phyloP scores from a whole-genome alignment of 2,329 filamentous ascomycete genomes.

The Calcarisporium arbuscula region DNA sequence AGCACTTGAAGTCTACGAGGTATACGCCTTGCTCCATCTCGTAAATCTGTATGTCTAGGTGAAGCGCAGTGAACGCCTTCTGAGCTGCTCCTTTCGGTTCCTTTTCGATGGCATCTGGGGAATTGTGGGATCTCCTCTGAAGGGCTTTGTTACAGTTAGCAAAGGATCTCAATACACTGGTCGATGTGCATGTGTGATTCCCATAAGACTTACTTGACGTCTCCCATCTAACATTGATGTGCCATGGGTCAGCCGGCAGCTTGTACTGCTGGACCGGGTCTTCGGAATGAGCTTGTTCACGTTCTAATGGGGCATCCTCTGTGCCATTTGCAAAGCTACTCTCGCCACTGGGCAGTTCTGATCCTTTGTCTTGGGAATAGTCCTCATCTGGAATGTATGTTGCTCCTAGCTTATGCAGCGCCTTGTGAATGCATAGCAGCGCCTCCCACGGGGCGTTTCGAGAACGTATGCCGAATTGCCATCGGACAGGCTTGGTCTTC shows the following conservation, averaged over 20 bases:
- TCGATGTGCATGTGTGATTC: not conserved
- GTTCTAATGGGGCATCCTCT: slow-evolving; percentile 25
- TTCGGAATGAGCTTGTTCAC: slow-evolving; percentile 30
- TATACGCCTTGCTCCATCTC: slow-evolving; percentile 89
- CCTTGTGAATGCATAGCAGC: slow-evolving; percentile 90
- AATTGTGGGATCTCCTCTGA: slow-evolving; percentile 4
- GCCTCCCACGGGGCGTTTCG: slow-evolving; percentile 92
- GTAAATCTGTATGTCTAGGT: slow-evolving; percentile 94
- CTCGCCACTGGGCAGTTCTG: slow-evolving; percentile 25
- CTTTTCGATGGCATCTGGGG: slow-evolving; percentile 10
- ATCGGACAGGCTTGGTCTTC: slow-evolving; percentile 76
- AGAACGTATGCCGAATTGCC: slow-evolving; percentile 96
- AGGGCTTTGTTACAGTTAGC: too few relatives aligned
- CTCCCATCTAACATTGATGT: slow-evolving; percentile 83
- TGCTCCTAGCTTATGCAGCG: slow-evolving; percentile 78
- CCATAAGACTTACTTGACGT: slow-evolving; percentile 64
- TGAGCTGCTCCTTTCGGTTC: slow-evolving; percentile 26
- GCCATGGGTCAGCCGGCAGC: slow-evolving; percentile 91
- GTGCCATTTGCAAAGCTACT: slow-evolving; percentile 35
- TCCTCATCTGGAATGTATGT: slow-evolving; percentile 72
- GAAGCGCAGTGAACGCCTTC: slow-evolving; percentile 74
- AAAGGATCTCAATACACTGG: too few relatives aligned
- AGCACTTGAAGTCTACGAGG: slow-evolving; percentile 97
- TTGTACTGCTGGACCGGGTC: slow-evolving; percentile 62
- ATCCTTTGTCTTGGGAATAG: slow-evolving; percentile 41